Percentiles rank a stretch among this genome's conserved stretches.
Evolutionary conservation across 306 rosid genomes (phyloP).

Genomic region (Trifolium dubium): DNA sequence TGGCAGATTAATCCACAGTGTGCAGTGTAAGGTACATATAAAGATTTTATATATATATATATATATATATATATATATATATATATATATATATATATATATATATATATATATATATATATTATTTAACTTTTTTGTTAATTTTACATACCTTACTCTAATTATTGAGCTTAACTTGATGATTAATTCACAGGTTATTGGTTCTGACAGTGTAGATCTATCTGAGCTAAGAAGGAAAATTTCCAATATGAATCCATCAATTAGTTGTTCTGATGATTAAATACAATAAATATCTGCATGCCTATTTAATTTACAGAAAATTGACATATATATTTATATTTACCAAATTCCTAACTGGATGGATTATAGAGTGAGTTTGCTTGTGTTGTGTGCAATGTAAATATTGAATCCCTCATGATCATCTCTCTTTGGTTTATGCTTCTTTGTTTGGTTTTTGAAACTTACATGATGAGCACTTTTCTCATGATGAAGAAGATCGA

Average conservation of each 20-base stretch:
- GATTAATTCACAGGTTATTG: slow-evolving; percentile 47
- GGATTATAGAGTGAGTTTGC: background rate
- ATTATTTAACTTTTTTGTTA: background rate
- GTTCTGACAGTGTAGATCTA: slow-evolving; percentile 41
- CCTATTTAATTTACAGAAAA: slow-evolving; percentile 3
- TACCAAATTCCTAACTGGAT: background rate
- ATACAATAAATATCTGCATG: background rate
- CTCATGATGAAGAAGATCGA: no score
- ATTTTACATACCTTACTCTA: background rate
- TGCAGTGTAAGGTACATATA: slow-evolving; percentile 60
- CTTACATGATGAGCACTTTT: background rate
- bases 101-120: no score
- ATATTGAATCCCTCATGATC: background rate
- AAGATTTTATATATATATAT: no score
- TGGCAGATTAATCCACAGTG: slow-evolving; percentile 57
- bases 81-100: no score
- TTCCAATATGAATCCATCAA: slow-evolving; percentile 38
- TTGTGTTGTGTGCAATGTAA: slow-evolving; percentile 22
- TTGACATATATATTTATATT: background rate
- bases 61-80: no score
- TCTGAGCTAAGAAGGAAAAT: slow-evolving; percentile 59
- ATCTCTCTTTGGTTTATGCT: slow-evolving; percentile 4
- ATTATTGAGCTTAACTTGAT: slow-evolving; percentile 5
- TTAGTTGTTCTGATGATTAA: slow-evolving; percentile 39
- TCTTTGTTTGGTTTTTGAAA: background rate